Percentiles rank a stretch among this genome's conserved stretches.
These are phyloP conservation scores for Emmonsia crescens DNA, from an alignment of 2,329 filamentous ascomycete genomes.

Conservation along the genomic window DNA sequence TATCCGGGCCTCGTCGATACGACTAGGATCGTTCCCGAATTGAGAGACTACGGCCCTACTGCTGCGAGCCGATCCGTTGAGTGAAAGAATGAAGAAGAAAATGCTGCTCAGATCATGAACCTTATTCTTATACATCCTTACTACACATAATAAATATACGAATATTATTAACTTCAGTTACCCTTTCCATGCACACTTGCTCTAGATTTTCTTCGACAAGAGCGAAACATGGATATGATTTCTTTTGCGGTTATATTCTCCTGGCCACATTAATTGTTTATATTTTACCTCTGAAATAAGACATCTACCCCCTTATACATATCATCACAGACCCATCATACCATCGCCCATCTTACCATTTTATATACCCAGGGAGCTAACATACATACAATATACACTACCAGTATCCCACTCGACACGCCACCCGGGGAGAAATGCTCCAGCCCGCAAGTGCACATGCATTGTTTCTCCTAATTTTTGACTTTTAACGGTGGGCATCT, in stretches of 20 bases:
- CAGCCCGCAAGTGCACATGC: background rate
- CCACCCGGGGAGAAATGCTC: background rate
- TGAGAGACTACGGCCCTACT: background rate
- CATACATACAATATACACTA: background rate
- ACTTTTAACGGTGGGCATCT: too few relatives aligned
- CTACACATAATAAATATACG: background rate
- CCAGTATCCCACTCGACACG: background rate
- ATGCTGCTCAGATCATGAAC: background rate
- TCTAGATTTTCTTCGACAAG: too few relatives aligned
- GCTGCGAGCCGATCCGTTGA: background rate
- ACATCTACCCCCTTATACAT: background rate
- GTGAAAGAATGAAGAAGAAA: background rate
- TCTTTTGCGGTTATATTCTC: background rate
- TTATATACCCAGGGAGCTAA: background rate
- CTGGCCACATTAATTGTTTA: background rate
- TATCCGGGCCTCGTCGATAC: conserved; percentile 49
- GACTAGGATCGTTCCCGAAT: conserved; percentile 19
- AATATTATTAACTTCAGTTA: background rate
- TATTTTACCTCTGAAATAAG: background rate
- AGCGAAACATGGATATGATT: too few relatives aligned
- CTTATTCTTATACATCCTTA: background rate
- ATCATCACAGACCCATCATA: background rate
- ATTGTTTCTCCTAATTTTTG: background rate
- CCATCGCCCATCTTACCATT: background rate
- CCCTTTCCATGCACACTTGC: too few relatives aligned